phyloP scores from a whole-genome alignment of 2,329 filamentous ascomycete species.

The Onygenales sp. region DNA sequence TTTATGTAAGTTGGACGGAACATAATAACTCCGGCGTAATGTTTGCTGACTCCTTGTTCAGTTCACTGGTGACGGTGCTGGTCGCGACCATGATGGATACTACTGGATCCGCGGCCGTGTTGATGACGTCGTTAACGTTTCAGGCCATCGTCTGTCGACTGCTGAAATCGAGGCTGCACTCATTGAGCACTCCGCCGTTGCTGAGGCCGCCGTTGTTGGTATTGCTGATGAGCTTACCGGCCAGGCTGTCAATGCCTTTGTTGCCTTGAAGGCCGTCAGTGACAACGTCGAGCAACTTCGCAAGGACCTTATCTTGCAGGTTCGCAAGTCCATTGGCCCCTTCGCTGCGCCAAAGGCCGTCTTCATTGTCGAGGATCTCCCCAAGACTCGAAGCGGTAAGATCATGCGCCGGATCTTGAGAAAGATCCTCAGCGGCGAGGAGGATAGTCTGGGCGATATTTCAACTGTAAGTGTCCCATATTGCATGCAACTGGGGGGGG shows the following conservation, averaged over 20 bases:
- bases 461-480: constrained; percentile 59
- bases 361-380: constrained; percentile 82
- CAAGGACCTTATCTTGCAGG: constrained; percentile 90
- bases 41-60: constrained; percentile 16
- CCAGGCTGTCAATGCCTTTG: constrained; percentile 95
- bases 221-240: constrained; percentile 89
- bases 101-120: constrained; percentile 99
- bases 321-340: constrained; percentile 92
- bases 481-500: not conserved
- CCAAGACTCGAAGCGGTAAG: constrained; percentile 96
- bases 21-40: not conserved
- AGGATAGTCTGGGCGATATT: constrained; percentile 90
- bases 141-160: constrained; percentile 88
- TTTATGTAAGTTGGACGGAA: constrained; percentile 65
- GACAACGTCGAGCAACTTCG: constrained; percentile 57
- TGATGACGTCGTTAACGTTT: constrained; percentile 97
- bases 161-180: constrained; percentile 97
- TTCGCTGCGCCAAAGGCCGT: constrained; percentile 95
- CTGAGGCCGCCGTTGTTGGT: constrained; percentile 91
- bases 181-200: constrained; percentile 81
- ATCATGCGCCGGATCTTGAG: constrained; percentile 96
- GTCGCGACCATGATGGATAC: constrained; percentile 93
- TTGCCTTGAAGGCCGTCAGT: constrained; percentile 77
- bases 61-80: constrained; percentile 68
- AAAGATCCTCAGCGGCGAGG: constrained; percentile 95